These are phyloP conservation scores for Ophiocordyceps camponoti-leonardi DNA, from an alignment of 2,329 filamentous ascomycete species.

Conservation along the genomic window DNA sequence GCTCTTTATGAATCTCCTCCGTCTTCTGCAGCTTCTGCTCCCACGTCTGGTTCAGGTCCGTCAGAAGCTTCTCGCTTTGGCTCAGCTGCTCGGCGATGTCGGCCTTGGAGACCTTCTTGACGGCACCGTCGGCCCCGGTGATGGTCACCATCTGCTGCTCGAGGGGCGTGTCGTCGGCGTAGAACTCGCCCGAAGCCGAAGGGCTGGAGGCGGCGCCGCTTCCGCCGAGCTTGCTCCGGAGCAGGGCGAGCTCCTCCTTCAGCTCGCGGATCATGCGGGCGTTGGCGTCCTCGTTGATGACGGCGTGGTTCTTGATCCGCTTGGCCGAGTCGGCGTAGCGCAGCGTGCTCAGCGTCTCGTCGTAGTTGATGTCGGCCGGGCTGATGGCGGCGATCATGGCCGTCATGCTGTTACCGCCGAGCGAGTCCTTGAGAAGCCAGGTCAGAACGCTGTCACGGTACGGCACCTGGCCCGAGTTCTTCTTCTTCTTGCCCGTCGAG, in stretches of 20 bases:
- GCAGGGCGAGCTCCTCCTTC: constrained; percentile 78
- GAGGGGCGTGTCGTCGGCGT: constrained; percentile 78
- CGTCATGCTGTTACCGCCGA: constrained; percentile 97
- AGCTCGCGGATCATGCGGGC: constrained; percentile 96
- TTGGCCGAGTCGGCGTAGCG: constrained; percentile 96
- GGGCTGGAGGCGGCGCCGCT: constrained; percentile 23
- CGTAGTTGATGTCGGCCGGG: constrained; percentile 96
- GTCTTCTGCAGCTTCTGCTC: constrained; percentile 92
- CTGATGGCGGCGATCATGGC: constrained; percentile 99
- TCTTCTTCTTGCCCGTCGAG: constrained; percentile 71
- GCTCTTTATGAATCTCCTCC: constrained; percentile 93
- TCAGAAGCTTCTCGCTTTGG: constrained; percentile 90
- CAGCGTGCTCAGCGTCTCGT: constrained; percentile 88
- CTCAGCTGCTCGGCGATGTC: constrained; percentile 94
- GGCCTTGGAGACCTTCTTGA: constrained; percentile 95
- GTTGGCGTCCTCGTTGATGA: constrained; percentile 97
- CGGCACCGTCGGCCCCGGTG: constrained; percentile 61
- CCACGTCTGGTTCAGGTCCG: constrained; percentile 96
- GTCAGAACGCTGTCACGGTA: constrained; percentile 95
- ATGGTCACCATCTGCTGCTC: constrained; percentile 96
- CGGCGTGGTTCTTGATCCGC: constrained; percentile 98
- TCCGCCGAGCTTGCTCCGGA: constrained; percentile 70
- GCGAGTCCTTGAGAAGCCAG: constrained; percentile 90
- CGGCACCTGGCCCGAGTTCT: constrained; percentile 60
- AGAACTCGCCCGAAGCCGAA: constrained; percentile 62